A percentile compares a stretch with the other conserved stretches of the same genome.
These are phyloP conservation scores for Trichosanthes cucumerina DNA, from an alignment of 306 rosid species.

Conservation along the genomic window DNA sequence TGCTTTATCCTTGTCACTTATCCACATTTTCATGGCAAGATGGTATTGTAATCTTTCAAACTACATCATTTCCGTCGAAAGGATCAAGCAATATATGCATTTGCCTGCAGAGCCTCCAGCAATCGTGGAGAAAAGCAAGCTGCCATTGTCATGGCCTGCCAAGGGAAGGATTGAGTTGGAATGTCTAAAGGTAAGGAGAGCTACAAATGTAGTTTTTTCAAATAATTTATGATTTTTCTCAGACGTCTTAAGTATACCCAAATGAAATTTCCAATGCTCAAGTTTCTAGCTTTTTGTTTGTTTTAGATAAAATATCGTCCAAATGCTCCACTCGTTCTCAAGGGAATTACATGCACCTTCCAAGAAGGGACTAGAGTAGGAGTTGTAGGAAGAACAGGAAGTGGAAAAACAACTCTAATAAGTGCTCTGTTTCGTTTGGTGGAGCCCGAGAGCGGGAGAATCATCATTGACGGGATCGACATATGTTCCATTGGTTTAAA, in stretches of 20 bases:
- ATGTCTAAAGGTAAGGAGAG: conserved; percentile 34
- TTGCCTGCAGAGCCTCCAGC: conserved; percentile 59
- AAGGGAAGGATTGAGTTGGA: conserved; percentile 61
- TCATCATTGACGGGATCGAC: conserved; percentile 48
- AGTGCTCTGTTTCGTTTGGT: conserved; percentile 77
- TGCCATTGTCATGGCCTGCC: conserved; percentile 63
- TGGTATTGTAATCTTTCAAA: conserved; percentile 46
- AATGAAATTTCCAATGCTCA: neutral
- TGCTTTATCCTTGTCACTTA: conserved; percentile 38
- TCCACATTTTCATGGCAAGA: conserved; percentile 32
- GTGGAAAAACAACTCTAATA: conserved; percentile 67
- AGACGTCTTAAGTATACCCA: neutral
- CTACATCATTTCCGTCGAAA: conserved; percentile 58
- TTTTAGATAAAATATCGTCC: conserved; percentile 55
- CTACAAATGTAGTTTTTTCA: neutral
- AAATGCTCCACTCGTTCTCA: conserved; percentile 54
- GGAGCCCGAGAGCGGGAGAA: conserved; percentile 52
- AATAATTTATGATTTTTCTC: neutral
- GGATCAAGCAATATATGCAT: conserved; percentile 72
- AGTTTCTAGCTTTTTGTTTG: neutral
- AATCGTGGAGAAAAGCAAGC: conserved; percentile 38
- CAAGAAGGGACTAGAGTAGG: conserved; percentile 58
- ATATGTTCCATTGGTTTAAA: conserved; percentile 62
- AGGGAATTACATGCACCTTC: conserved; percentile 61
- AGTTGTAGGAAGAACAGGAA: conserved; percentile 86